A percentile compares a stretch with the other conserved stretches of the same genome.
Evolutionary conservation across 352 stramenopile genomes (phyloP).

Genomic region (Elongisporangium prolatum): DNA sequence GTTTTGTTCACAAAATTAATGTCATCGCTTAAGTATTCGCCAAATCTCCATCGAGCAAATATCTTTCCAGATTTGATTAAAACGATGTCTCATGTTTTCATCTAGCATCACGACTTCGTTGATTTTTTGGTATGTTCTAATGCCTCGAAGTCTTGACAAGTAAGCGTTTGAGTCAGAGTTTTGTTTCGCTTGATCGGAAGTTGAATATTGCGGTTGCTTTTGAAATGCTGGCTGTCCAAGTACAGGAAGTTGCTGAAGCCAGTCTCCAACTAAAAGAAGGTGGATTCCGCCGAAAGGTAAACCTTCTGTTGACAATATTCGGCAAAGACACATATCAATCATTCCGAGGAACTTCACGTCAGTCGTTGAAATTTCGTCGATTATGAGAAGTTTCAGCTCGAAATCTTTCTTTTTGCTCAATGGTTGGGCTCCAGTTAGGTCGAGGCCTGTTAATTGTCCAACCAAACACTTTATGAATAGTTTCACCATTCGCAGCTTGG

Average conservation of each 20-base stretch:
- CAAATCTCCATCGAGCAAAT: no score
- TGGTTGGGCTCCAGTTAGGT: slow-evolving; percentile 7
- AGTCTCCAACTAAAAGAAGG: slow-evolving; percentile 20
- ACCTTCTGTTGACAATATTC: background rate
- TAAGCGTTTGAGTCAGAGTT: no score
- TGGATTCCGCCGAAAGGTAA: slow-evolving; percentile 14
- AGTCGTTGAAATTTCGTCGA: slow-evolving; percentile 12
- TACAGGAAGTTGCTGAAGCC: slow-evolving; percentile 21
- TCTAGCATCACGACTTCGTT: no score
- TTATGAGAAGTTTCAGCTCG: slow-evolving; percentile 9
- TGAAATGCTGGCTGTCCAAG: slow-evolving; percentile 11
- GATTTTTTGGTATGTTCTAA: no score
- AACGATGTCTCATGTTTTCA: no score
- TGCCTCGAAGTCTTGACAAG: no score
- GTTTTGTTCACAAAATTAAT: no score
- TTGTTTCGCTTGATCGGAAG: no score
- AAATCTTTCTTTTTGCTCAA: slow-evolving; percentile 8
- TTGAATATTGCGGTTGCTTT: no score
- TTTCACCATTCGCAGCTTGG: slow-evolving; percentile 16
- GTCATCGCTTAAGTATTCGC: no score
- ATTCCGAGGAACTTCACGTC: slow-evolving; percentile 8
- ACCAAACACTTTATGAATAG: slow-evolving; percentile 18
- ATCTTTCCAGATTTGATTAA: no score
- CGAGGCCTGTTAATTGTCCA: slow-evolving; percentile 3
- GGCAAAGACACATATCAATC: slow-evolving; percentile 7